A percentile compares a stretch with the other conserved stretches of the same genome.
These are phyloP conservation scores for Quercus aquifolioides DNA, from an alignment of 306 rosid genomes.

Conservation along the genomic window DNA sequence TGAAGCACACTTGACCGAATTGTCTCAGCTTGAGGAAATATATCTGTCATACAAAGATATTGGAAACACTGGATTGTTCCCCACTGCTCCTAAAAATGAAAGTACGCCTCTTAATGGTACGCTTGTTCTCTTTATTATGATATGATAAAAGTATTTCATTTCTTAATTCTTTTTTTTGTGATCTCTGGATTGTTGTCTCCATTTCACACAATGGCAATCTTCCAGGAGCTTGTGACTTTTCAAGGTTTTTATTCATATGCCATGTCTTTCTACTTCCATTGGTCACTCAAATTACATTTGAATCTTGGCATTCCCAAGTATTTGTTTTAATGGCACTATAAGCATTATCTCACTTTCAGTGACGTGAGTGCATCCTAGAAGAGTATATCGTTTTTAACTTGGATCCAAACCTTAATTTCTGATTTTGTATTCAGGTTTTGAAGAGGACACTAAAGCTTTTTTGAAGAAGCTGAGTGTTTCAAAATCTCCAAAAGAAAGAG, in stretches of 20 bases:
- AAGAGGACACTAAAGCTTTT: conserved; percentile 31
- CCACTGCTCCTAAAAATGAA: conserved; percentile 8
- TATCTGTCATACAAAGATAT: conserved; percentile 13
- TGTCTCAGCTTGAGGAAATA: conserved; percentile 44
- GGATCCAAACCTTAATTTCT: background rate
- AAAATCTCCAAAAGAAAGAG: conserved; percentile 36
- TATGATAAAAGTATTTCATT: background rate
- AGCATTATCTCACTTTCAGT: background rate
- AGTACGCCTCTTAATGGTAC: conserved; percentile 18
- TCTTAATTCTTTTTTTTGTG: background rate
- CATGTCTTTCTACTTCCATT: background rate
- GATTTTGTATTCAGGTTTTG: conserved; percentile 9
- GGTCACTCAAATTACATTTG: background rate
- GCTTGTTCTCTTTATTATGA: background rate
- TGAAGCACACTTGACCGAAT: conserved; percentile 31
- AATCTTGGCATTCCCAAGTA: background rate
- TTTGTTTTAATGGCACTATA: background rate
- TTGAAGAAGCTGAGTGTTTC: conserved; percentile 25
- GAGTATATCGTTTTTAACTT: background rate
- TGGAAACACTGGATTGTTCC: conserved; percentile 1
- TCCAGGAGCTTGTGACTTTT: background rate
- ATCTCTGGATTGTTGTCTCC: background rate
- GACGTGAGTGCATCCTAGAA: background rate
- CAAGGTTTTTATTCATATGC: background rate
- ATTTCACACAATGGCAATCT: background rate